Evolutionary conservation across 164 flowering plant species (phyloP), one percentile per base, ranked within the genome.

Genomic region (Vitis rotundifolia): DNA sequence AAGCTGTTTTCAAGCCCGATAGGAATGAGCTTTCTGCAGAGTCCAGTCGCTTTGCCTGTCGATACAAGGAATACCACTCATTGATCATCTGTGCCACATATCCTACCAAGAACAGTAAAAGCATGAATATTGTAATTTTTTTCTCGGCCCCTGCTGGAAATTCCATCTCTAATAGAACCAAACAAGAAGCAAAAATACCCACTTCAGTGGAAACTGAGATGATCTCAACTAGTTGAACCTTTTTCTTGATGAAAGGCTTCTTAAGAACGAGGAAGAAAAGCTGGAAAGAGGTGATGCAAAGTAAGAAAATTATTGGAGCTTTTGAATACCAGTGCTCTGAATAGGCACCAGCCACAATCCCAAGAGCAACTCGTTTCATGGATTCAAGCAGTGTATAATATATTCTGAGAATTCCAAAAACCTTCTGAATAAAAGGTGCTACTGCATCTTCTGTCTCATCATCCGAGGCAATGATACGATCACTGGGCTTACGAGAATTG

Each of bases 391-490:
- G 57, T 2, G 91, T 89, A 77, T 90, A 92, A 82, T 92, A 95
- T 64, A 95, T 95, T 73, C 99, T 81, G 1, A 95, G 88, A 67
- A 92, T 88, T 2, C 99, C 99, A 65, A 91, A 95, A 53, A 95
- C 51, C 71, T 89, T 95, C 68, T 95, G 98, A 49, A 95, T 83
- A 65, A 84, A 84, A 12, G 99, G 96, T 49, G 99, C 98, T 75
- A 91, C 98, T 16, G 99, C 99, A 78, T 92, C 99, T 79, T 95
- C 99, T 47, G 88, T 95, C 80, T 95, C 99, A 75, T 95, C 99
- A 62, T 95, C 99, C 1, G 99, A 92, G 47, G 87, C 90, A 54
- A 95, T 92, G 75, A 95, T 92, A 0, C 78, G 78, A 26, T 82
- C 94, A 13, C 71, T 68, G 2, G 54, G 77, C 78, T 71, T 85